phyloP scores from a whole-genome alignment of 345 rosid genomes.

The Reutealis trisperma region DNA sequence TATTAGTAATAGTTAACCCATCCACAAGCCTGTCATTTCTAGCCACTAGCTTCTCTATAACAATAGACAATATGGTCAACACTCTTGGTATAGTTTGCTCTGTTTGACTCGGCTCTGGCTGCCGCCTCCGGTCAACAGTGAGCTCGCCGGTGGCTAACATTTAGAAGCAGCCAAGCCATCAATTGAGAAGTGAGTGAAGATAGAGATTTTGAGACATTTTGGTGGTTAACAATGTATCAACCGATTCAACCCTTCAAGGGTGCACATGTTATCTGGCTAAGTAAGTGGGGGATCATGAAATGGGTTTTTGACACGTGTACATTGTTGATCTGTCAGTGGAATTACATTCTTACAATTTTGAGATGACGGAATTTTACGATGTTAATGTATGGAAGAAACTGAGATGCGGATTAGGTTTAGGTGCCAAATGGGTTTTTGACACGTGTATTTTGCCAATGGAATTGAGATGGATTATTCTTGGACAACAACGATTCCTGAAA shows the following conservation, averaged over 20 bases:
- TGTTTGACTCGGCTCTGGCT: slow-evolving; percentile 36
- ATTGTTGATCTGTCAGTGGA: background rate
- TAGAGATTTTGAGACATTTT: background rate
- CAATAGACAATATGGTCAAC: slow-evolving; percentile 58
- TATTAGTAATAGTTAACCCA: slow-evolving; percentile 22
- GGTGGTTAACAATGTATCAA: slow-evolving; percentile 18
- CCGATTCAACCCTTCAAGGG: background rate
- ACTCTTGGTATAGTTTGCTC: slow-evolving; percentile 62
- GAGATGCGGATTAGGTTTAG: background rate
- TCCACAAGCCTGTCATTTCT: slow-evolving; percentile 62
- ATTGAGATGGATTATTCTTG: background rate
- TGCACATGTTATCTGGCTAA: slow-evolving; percentile 5
- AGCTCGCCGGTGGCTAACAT: slow-evolving; percentile 43
- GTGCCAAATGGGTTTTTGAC: too few relatives aligned
- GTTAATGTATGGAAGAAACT: background rate
- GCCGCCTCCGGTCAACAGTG: slow-evolving; percentile 23
- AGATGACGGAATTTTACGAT: background rate
- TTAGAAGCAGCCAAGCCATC: slow-evolving; percentile 23
- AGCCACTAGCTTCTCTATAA: slow-evolving; percentile 72
- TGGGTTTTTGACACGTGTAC: slow-evolving; percentile 37
- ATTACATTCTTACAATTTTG: too few relatives aligned
- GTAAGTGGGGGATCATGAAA: background rate
- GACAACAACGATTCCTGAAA: slow-evolving; percentile 10
- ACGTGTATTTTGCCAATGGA: background rate
- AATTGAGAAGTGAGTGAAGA: background rate